A percentile compares a stretch with the other conserved stretches of the same genome.
These are phyloP conservation scores for Aspergillus brunneoviolaceus DNA, from an alignment of 2,329 filamentous ascomycete species.

Conservation along the genomic window DNA sequence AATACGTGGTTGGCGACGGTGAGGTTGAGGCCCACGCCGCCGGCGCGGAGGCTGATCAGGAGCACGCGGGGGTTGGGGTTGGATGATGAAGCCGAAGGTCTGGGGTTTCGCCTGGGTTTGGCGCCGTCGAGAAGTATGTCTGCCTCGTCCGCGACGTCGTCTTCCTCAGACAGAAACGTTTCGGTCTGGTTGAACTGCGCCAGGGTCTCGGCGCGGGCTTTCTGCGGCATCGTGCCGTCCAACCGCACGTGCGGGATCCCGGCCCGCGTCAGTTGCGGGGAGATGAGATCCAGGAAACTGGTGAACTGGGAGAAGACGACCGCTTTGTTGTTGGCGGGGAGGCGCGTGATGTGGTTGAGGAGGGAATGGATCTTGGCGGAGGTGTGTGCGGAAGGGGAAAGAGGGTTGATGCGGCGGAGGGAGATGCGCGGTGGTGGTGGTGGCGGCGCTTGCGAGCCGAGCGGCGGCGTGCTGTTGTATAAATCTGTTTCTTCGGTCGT, in stretches of 20 bases:
- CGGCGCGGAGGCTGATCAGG: constrained; percentile 80
- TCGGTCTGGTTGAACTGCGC: constrained; percentile 62
- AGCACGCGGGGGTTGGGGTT: constrained; percentile 55
- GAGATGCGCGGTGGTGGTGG: constrained; percentile 51
- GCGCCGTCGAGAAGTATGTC: constrained; percentile 14
- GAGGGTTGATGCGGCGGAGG: constrained; percentile 60
- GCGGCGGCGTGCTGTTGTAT: constrained; percentile 41
- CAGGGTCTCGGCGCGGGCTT: constrained; percentile 75
- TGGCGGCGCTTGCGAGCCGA: constrained; percentile 38
- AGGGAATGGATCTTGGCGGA: constrained; percentile 87
- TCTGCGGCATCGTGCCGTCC: constrained; percentile 87
- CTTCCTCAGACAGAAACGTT: constrained; percentile 29
- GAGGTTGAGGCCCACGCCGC: constrained; percentile 90
- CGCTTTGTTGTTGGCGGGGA: constrained; percentile 75
- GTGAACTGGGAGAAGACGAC: constrained; percentile 98
- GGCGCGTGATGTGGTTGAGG: constrained; percentile 68
- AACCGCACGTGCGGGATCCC: constrained; percentile 81
- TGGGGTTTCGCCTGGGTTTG: neutral
- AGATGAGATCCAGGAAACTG: constrained; percentile 88
- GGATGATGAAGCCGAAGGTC: constrained; percentile 13
- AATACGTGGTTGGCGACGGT: constrained; percentile 86
- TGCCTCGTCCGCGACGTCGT: constrained; percentile 37
- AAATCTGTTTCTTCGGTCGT: constrained; percentile 37
- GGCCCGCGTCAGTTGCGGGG: constrained; percentile 70
- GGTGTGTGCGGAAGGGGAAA: constrained; percentile 57